These are phyloP conservation scores for Aureobasidium sp. DNA, from an alignment of 2,329 filamentous ascomycete genomes.

Conservation along the genomic window DNA sequence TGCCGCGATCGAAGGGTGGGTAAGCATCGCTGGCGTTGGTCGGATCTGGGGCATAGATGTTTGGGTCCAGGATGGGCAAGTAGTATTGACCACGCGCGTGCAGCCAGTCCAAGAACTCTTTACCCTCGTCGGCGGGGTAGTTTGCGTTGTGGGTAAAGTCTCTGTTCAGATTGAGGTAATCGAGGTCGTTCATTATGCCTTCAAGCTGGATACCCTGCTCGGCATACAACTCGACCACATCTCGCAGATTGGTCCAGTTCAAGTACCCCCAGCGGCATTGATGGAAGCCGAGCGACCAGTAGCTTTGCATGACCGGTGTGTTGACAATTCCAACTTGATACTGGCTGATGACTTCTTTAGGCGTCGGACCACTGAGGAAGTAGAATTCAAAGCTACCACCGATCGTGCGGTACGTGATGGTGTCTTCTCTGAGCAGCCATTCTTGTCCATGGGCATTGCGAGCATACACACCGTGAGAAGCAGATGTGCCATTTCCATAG, in stretches of 20 bases:
- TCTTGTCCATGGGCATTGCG: slow-evolving; percentile 30
- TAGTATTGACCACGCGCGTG: slow-evolving; percentile 49
- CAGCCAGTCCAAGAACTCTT: slow-evolving; percentile 43
- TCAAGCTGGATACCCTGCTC: slow-evolving; percentile 42
- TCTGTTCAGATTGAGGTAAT: slow-evolving; percentile 49
- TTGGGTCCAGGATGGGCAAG: slow-evolving; percentile 50
- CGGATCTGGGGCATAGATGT: slow-evolving; percentile 61
- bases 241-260: slow-evolving; percentile 59
- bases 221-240: slow-evolving; percentile 45
- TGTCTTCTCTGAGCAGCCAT: slow-evolving; percentile 24
- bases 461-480: slow-evolving; percentile 28
- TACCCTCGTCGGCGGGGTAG: slow-evolving; percentile 41
- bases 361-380: slow-evolving; percentile 21
- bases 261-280: slow-evolving; percentile 42
- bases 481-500: slow-evolving; percentile 21
- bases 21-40: slow-evolving; percentile 53
- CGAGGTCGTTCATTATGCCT: slow-evolving; percentile 37
- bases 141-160: slow-evolving; percentile 48
- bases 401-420: slow-evolving; percentile 26
- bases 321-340: slow-evolving; percentile 23
- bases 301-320: slow-evolving; percentile 22
- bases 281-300: slow-evolving; percentile 25
- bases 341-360: slow-evolving; percentile 22
- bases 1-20: slow-evolving; percentile 45
- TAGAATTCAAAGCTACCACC: slow-evolving; percentile 26